A percentile compares a stretch with the other conserved stretches of the same genome.
Conservation (phyloP, 2,329 filamentous ascomycete genomes). For the Cytospora paraplurivora region DNA sequence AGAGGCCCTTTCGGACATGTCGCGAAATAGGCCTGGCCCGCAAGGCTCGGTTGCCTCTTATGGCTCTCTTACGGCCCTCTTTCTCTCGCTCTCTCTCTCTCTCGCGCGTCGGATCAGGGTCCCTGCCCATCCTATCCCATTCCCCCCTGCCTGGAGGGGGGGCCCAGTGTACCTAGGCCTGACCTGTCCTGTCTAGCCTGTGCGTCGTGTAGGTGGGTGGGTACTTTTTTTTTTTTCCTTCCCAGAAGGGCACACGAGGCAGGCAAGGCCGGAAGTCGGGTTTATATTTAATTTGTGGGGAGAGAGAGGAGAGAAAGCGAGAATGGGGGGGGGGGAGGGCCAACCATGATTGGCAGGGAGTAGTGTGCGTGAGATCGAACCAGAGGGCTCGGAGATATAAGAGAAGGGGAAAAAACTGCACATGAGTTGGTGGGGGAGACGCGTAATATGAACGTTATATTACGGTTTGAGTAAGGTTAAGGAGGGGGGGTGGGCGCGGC, state of each 20-base stretch:
- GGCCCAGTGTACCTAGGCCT: too few species aligned
- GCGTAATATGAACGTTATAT: slow-evolving; percentile 20
- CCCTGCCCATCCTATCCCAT: neutral
- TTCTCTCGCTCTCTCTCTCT: too few species aligned
- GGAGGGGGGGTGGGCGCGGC: neutral
- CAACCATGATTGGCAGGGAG: too few species aligned
- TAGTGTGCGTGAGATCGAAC: neutral
- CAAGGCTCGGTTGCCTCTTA: too few species aligned
- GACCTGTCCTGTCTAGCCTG: neutral
- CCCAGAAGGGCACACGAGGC: neutral
- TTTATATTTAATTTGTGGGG: neutral
- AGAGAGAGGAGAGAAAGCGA: neutral
- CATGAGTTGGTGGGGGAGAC: neutral
- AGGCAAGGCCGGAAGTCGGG: neutral
- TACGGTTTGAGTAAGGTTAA: slow-evolving; percentile 26
- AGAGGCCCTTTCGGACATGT: too few species aligned
- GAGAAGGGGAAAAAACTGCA: too few species aligned
- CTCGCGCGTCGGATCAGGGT: too few species aligned
- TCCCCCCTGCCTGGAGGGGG: too few species aligned
- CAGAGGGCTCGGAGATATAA: slow-evolving; percentile 7
- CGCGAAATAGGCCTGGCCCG: too few species aligned
- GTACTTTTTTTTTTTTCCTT: neutral
- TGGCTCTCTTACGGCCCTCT: too few species aligned
- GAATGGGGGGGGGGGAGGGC: neutral
- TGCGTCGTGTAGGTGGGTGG: too few species aligned